Evolutionary conservation across 768 basidiomycete species (phyloP).

Genomic region (Mycena leptocephala): DNA sequence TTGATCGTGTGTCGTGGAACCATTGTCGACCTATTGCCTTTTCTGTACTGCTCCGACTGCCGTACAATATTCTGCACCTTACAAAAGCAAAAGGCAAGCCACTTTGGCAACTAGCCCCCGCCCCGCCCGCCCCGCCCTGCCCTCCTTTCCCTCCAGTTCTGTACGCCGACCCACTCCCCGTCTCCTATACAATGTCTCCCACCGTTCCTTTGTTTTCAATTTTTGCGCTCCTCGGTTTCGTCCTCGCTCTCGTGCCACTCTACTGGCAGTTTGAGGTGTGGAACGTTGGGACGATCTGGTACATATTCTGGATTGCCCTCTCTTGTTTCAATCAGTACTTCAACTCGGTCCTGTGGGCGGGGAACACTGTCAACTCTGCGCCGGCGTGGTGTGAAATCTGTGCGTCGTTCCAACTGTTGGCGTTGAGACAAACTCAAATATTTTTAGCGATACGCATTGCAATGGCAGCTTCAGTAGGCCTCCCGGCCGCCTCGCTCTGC

Average conservation of each 20-base stretch:
- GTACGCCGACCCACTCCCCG: not conserved
- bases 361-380: slow-evolving; percentile 53
- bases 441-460: slow-evolving; percentile 1
- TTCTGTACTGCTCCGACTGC: not conserved
- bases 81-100: not conserved
- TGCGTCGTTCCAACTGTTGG: slow-evolving; percentile 42
- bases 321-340: slow-evolving; percentile 59
- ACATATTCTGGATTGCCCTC: slow-evolving; percentile 62
- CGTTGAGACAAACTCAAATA: not conserved
- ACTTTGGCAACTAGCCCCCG: not conserved
- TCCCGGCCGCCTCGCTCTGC: slow-evolving; percentile 1
- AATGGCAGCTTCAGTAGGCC: slow-evolving; percentile 4
- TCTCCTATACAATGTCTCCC: not conserved
- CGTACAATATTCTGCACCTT: not conserved
- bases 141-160: not conserved
- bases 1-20: not conserved
- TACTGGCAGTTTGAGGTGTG: slow-evolving; percentile 66
- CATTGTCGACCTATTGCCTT: not conserved
- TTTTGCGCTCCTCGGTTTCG: slow-evolving; percentile 56
- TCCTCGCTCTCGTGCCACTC: slow-evolving; percentile 62
- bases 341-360: slow-evolving; percentile 71
- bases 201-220: slow-evolving; percentile 48
- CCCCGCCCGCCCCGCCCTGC: not conserved
- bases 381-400: slow-evolving; percentile 81
- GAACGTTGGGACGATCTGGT: slow-evolving; percentile 64